Base-by-base conservation (phyloP, 73 alveolate species). In the Paraurostyla sp. region DNA sequence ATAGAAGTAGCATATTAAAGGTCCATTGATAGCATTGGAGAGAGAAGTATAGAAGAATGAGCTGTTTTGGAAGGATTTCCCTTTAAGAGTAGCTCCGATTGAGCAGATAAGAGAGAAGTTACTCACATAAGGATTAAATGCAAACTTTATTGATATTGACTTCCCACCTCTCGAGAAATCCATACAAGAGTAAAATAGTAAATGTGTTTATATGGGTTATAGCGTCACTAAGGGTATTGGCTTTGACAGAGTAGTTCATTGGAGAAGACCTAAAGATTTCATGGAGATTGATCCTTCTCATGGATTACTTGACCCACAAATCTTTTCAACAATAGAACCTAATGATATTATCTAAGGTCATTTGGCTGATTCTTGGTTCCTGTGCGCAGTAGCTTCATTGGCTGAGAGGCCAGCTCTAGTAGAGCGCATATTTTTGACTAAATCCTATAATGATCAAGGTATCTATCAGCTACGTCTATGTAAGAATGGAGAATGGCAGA, bases 331-430 rank as follows among this genome's bases (percentile, higher is more conserved):
- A 15, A 73, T 94, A 0, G 96, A 94, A 38, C 94, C 97, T 23
- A 83, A 85, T 83, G 99, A 96, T 75, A 92, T 96, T 38, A 84
- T 85, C 62, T 91, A 89, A 75, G 99, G 98, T n/a, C 93, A 92
- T 18, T 87, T 96, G 22, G 96, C 94, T 22, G 93, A 96, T 75
- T 90, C 88, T 45, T 94, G 98, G 97, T 93, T 96, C 88, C 59
- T 94, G 75, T 80, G 95, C 41, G 96, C 98, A 7, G 75, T 96
- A 0, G 93, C 99, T 6, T 42, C 95, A 41, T 59, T 96, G 11
- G 98, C 99, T 11, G 98, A 94, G 58, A 73, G 96, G 46, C 98
- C 97, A 30, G 96, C 94, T 68, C 86, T 94, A 63, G 90, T 96
- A 0, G 96, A 97, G 89, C 93, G 99, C 96, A 25, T 84, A 35